These are phyloP conservation scores for Penicillium rolfsii DNA, from an alignment of 2,329 filamentous ascomycete genomes.

Conservation along the genomic window DNA sequence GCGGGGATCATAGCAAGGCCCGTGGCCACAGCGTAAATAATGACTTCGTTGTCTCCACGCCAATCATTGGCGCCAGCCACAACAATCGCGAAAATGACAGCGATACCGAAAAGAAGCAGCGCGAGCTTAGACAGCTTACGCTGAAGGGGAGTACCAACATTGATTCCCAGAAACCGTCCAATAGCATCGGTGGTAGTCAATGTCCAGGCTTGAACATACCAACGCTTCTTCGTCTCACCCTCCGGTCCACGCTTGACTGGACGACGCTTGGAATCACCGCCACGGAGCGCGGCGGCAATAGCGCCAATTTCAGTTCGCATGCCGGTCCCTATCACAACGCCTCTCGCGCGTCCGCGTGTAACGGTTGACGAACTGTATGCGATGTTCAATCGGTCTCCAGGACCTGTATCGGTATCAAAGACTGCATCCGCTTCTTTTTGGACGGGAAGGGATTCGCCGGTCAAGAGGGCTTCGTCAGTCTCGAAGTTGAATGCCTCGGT, in stretches of 20 bases:
- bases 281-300: constrained; percentile 66
- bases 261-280: constrained; percentile 57
- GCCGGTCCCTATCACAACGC: constrained; percentile 63
- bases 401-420: constrained; percentile 58
- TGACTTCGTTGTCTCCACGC: constrained; percentile 59
- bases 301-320: constrained; percentile 68
- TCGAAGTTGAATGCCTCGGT: constrained; percentile 71
- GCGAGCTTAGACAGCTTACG: constrained; percentile 70
- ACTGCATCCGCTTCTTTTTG: constrained; percentile 53
- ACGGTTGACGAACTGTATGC: constrained; percentile 66
- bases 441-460: constrained; percentile 65
- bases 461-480: constrained; percentile 69
- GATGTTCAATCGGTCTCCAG: constrained; percentile 64
- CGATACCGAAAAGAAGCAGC: constrained; percentile 66
- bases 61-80: constrained; percentile 68
- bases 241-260: constrained; percentile 56
- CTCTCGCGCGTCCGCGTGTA: constrained; percentile 62
- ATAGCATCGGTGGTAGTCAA: constrained; percentile 61
- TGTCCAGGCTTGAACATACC: constrained; percentile 56
- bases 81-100: constrained; percentile 69
- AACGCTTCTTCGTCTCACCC: constrained; percentile 56
- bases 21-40: constrained; percentile 66
- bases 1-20: constrained; percentile 66
- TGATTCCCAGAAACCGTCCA: constrained; percentile 68
- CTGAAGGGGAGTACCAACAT: constrained; percentile 70